phyloP scores from a whole-genome alignment of 495 filamentous ascomycete genomes.

The Oidiodendron maius region DNA sequence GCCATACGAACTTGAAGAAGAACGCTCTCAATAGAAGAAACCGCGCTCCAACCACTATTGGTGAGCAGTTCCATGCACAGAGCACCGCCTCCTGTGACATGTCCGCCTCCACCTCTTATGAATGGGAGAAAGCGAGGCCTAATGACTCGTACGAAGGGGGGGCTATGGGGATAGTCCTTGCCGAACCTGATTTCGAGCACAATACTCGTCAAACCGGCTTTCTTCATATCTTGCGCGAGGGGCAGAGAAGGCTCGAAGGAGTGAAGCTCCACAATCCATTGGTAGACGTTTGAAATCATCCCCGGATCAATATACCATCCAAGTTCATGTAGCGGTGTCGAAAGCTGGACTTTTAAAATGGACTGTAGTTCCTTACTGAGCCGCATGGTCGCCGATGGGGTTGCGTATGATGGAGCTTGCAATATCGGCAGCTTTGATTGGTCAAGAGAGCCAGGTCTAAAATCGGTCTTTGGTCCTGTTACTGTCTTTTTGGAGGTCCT shows the following conservation, averaged over 20 bases:
- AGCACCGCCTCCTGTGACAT: constrained; percentile 82
- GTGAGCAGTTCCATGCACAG: constrained; percentile 93
- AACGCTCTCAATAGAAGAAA: constrained; percentile 69
- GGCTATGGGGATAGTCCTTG: constrained; percentile 64
- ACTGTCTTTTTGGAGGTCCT: constrained; percentile 4
- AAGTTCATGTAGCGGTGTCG: constrained; percentile 58
- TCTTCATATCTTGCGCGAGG: constrained; percentile 70
- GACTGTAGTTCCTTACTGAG: constrained; percentile 57
- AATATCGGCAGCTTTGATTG: constrained; percentile 50
- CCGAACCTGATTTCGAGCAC: constrained; percentile 80
- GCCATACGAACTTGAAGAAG: constrained; percentile 79
- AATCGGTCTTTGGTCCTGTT: constrained; percentile 45
- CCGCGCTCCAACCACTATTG: constrained; percentile 73
- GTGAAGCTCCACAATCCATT: constrained; percentile 91
- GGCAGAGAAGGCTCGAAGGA: constrained; percentile 67
- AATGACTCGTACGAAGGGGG: constrained; percentile 83
- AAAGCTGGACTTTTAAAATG: constrained; percentile 58
- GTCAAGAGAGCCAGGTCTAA: constrained; percentile 58
- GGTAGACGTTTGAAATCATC: constrained; percentile 62
- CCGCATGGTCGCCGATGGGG: constrained; percentile 49
- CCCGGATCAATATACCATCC: constrained; percentile 78
- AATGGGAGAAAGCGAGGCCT: constrained; percentile 74
- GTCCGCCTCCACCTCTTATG: constrained; percentile 70
- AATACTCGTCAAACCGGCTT: constrained; percentile 52
- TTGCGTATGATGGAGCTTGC: constrained; percentile 63